These are phyloP conservation scores for Colletotrichum limetticola DNA, from an alignment of 2,329 filamentous ascomycete species.

Conservation along the genomic window DNA sequence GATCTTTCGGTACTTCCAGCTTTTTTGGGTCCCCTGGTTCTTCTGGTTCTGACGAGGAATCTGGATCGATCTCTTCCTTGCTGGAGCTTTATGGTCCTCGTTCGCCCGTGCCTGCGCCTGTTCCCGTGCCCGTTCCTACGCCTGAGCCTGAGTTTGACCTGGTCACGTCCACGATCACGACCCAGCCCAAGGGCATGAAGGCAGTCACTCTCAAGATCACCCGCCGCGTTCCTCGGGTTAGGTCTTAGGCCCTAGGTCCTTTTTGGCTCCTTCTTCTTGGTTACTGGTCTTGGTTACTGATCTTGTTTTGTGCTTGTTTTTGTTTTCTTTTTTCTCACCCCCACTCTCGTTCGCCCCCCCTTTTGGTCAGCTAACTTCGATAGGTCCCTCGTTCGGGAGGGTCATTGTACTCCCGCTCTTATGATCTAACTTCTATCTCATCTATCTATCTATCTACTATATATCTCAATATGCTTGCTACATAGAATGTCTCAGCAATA, in stretches of 20 bases:
- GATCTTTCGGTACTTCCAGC: background rate
- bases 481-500: background rate
- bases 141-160: background rate
- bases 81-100: background rate
- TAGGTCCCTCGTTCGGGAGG: background rate
- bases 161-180: background rate
- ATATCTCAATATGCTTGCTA: background rate
- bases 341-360: background rate
- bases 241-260: background rate
- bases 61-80: background rate
- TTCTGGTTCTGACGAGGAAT: background rate
- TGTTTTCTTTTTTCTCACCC: background rate
- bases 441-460: background rate
- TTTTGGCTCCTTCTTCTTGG: background rate
- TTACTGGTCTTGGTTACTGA: background rate
- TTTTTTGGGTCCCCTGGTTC: background rate
- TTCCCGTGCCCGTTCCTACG: too few relatives aligned
- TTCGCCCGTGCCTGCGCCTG: background rate
- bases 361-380: background rate
- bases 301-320: background rate
- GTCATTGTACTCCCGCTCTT: background rate
- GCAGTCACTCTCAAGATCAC: background rate
- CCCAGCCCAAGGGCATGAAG: background rate
- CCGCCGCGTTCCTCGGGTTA: background rate
- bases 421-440: background rate